A percentile compares a stretch with the other conserved stretches of the same genome.
These are phyloP conservation scores for Ustilago tritici DNA, from an alignment of 1,284 basidiomycete genomes.

Conservation along the genomic window DNA sequence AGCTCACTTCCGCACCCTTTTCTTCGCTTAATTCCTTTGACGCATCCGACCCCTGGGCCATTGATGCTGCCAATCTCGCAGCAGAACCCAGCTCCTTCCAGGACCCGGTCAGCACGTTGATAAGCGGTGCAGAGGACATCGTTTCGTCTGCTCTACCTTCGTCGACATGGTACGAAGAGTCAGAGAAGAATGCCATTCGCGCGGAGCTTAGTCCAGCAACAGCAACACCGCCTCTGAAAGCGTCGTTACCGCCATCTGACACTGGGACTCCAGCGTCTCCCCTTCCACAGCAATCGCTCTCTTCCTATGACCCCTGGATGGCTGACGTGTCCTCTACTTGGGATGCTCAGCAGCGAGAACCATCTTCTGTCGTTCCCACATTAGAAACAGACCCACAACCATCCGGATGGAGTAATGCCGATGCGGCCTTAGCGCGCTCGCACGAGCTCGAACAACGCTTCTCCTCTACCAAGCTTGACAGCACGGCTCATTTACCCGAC, in stretches of 20 bases:
- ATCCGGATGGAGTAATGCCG: slow-evolving; percentile 15
- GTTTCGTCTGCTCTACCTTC: neutral
- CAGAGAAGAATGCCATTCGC: neutral
- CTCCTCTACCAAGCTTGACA: slow-evolving; percentile 8
- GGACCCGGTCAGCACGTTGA: neutral
- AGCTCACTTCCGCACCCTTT: slow-evolving; percentile 1
- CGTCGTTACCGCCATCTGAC: neutral
- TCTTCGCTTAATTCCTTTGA: slow-evolving; percentile 30
- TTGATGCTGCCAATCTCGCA: slow-evolving; percentile 9
- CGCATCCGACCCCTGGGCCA: slow-evolving; percentile 43
- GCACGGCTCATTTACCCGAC: neutral
- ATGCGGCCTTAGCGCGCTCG: neutral
- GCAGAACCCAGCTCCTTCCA: slow-evolving; percentile 1
- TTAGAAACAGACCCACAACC: slow-evolving; percentile 6
- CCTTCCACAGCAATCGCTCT: slow-evolving; percentile 8
- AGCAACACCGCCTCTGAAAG: neutral
- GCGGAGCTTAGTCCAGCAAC: neutral
- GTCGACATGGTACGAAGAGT: neutral
- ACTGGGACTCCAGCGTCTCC: neutral
- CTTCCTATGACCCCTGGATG: slow-evolving; percentile 36
- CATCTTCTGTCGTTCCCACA: neutral
- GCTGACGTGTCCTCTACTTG: slow-evolving; percentile 19
- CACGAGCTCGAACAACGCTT: slow-evolving; percentile 6
- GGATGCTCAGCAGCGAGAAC: neutral
- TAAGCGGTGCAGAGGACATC: neutral